phyloP scores from a whole-genome alignment of 179 eudicot species.

The Corrigiola litoralis region DNA sequence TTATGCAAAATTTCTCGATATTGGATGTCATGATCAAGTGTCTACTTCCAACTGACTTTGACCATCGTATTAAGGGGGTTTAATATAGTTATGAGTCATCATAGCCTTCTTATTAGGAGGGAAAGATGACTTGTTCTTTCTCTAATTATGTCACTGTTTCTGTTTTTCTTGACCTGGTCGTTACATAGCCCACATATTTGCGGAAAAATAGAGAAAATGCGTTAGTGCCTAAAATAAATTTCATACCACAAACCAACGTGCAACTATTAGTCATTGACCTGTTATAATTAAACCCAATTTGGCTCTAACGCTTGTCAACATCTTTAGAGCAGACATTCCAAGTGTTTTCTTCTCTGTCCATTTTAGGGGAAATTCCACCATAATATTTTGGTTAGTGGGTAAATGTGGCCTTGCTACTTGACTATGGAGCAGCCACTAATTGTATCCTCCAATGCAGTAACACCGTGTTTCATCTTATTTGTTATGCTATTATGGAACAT shows the following conservation, averaged over 20 bases:
- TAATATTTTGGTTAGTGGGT: not conserved
- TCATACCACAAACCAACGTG: not conserved
- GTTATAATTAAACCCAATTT: not conserved
- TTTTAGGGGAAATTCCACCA: slow-evolving; percentile 6
- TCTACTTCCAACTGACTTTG: slow-evolving; percentile 14
- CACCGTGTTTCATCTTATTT: not conserved
- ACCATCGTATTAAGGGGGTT: slow-evolving; percentile 16
- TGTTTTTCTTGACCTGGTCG: not conserved
- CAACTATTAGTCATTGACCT: not conserved
- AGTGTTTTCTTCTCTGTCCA: not conserved
- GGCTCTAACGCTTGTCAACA: not conserved
- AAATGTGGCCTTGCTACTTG: not conserved
- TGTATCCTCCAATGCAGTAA: not conserved
- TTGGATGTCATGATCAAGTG: slow-evolving; percentile 20
- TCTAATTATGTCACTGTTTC: not conserved
- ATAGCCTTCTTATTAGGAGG: slow-evolving; percentile 16
- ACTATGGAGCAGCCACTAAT: not conserved
- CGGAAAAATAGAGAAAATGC: slow-evolving; percentile 1
- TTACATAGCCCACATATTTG: not conserved
- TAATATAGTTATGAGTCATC: slow-evolving; percentile 20
- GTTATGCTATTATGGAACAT: not conserved
- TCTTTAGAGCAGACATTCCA: not conserved
- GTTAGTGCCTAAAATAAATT: slow-evolving; percentile 2
- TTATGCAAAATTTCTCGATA: not conserved
- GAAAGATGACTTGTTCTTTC: slow-evolving; percentile 18